Conservation (phyloP, 352 stramenopile species). For the Phytopythium ostracodes region DNA sequence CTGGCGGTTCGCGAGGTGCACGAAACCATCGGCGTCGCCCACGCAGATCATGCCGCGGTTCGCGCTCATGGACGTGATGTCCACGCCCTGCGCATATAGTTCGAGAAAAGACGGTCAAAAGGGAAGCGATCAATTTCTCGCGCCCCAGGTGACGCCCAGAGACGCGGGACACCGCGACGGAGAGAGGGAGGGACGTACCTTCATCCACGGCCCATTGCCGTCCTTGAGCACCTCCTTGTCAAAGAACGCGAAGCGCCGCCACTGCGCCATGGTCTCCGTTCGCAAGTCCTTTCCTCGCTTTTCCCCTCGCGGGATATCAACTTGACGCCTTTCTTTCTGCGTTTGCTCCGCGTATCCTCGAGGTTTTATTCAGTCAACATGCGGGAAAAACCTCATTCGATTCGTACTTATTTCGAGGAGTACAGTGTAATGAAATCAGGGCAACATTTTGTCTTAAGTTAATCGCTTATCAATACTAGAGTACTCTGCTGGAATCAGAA, state of each 20-base stretch:
- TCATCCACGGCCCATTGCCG: slow-evolving; percentile 77
- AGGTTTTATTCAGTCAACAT: not conserved
- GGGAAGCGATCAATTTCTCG: not conserved
- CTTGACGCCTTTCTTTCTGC: slow-evolving; percentile 6
- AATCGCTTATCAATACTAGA: too few species aligned
- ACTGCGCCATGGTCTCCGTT: slow-evolving; percentile 64
- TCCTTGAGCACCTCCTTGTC: slow-evolving; percentile 88
- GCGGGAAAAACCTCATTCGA: slow-evolving; percentile 2
- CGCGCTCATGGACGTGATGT: slow-evolving; percentile 84
- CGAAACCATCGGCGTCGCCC: slow-evolving; percentile 75
- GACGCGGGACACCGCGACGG: not conserved
- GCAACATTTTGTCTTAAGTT: too few species aligned
- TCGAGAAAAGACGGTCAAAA: not conserved
- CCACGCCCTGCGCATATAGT: slow-evolving; percentile 49
- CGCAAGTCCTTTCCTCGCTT: not conserved
- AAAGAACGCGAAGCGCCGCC: slow-evolving; percentile 88
- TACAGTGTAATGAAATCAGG: too few species aligned
- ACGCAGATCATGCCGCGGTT: slow-evolving; percentile 85
- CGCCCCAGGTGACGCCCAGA: not conserved
- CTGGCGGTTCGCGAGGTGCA: slow-evolving; percentile 81
- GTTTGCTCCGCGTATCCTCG: slow-evolving; percentile 11
- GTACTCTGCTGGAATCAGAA: too few species aligned
- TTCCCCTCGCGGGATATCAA: not conserved
- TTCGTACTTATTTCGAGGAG: not conserved
- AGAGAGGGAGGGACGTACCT: slow-evolving; percentile 32